phyloP scores from a whole-genome alignment of 1,284 basidiomycete species.

The Ustilago trichophora region DNA sequence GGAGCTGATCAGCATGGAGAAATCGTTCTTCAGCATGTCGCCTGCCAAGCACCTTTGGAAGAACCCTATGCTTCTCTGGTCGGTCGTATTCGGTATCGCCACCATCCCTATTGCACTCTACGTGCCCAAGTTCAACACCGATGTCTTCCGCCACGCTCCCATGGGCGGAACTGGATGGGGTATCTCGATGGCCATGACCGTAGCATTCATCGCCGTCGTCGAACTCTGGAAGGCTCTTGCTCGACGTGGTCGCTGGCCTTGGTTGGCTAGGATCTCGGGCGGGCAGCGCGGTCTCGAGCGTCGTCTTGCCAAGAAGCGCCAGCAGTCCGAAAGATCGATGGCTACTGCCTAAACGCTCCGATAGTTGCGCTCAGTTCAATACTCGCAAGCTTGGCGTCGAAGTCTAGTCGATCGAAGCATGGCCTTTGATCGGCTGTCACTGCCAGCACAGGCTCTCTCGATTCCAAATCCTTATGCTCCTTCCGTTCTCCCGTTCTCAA shows the following conservation, averaged over 20 bases:
- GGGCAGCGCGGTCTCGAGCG: conserved; percentile 47
- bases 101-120: conserved; percentile 59
- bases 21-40: conserved; percentile 54
- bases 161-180: conserved; percentile 56
- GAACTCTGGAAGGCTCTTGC: conserved; percentile 60
- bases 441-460: too few species aligned
- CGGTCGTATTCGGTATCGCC: conserved; percentile 50
- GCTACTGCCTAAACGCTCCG: conserved; percentile 2
- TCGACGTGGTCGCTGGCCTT: conserved; percentile 50
- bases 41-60: conserved; percentile 50
- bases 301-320: conserved; percentile 34
- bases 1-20: conserved; percentile 58
- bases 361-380: too few species aligned
- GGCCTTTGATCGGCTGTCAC: too few species aligned
- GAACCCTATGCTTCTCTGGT: conserved; percentile 59
- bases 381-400: too few species aligned
- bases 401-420: too few species aligned
- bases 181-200: conserved; percentile 49
- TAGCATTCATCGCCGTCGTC: conserved; percentile 41
- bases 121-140: conserved; percentile 58
- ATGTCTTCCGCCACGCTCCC: conserved; percentile 55
- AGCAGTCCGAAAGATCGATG: conserved; percentile 8
- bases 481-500: too few species aligned
- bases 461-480: too few species aligned
- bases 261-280: conserved; percentile 56